These are phyloP conservation scores for Gymnopus androsaceus DNA, from an alignment of 1,284 basidiomycete genomes.

Conservation along the genomic window DNA sequence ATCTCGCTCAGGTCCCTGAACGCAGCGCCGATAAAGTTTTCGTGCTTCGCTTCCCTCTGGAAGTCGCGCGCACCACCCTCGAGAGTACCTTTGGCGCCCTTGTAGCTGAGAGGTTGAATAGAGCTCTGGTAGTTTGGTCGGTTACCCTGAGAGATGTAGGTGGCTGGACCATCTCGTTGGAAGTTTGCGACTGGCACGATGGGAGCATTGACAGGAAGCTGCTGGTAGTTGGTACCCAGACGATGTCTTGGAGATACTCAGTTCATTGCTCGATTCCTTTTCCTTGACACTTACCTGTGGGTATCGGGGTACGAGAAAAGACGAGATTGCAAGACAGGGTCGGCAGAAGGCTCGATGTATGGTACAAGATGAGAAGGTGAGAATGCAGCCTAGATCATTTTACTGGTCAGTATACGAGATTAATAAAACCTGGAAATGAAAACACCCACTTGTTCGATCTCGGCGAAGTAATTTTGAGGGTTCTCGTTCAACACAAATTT, in stretches of 20 bases:
- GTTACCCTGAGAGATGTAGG: conserved; percentile 77
- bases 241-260: conserved; percentile 55
- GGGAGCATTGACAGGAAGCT: conserved; percentile 88
- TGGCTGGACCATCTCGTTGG: conserved; percentile 76
- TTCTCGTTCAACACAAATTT: conserved; percentile 88
- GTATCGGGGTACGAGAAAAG: conserved; percentile 96
- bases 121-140: conserved; percentile 87
- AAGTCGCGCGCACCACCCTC: conserved; percentile 40
- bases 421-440: neutral
- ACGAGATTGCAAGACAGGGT: conserved; percentile 91
- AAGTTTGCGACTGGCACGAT: conserved; percentile 79
- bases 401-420: conserved; percentile 23
- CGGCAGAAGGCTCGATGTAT: conserved; percentile 86
- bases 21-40: conserved; percentile 74
- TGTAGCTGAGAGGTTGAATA: conserved; percentile 63
- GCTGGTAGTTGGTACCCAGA: conserved; percentile 84
- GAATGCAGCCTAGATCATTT: conserved; percentile 63
- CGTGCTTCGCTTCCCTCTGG: conserved; percentile 57
- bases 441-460: conserved; percentile 73
- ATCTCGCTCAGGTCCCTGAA: conserved; percentile 76
- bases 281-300: conserved; percentile 45
- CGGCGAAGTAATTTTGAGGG: conserved; percentile 83
- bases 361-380: conserved; percentile 84
- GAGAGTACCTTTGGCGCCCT: conserved; percentile 37
- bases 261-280: neutral